Evolutionary conservation across 805 yeast species (phyloP), one percentile per base, ranked within the genome.

Genomic region (Saturnispora serradocipensis): DNA sequence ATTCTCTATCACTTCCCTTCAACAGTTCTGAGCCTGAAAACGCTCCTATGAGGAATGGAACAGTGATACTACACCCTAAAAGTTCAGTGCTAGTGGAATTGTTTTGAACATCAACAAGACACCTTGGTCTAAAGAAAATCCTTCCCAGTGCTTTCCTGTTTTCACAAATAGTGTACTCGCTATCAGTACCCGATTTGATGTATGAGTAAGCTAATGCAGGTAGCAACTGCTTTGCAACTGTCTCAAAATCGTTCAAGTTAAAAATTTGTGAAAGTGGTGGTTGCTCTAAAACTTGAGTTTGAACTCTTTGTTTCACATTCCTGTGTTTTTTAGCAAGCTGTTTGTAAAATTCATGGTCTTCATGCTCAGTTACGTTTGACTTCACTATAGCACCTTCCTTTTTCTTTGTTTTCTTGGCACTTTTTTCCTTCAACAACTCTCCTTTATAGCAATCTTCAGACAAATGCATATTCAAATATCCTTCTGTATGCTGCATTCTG

Each of bases 21-120:
- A 96, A 95, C 56, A 90, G 72, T 58, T 80, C 82, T 39, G 95
- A 91, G 45, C 89, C 76, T 0, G 97, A 97, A 28, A 96, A 87
- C 0, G 97, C 97, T 16, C 93, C 78, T 51, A 85, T 79, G 61
- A 89, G 90, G 63, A 91, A 87, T 11, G 98, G 98, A 4, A 81
- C 85, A 20, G 76, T 72, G 4, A 78, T 70, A 44, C 72, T 69
- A 24, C 75, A 60, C 6, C 96, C 96, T 35, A 90, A 71, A 77
- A 91, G 78, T 11, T 78, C 44, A 4, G 93, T 81, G 3, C 80
- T 65, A 32, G 78, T 60, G 56, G 84, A 86, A 35, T 86, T 78
- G 18, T 75, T 62, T 3, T 72, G 60, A 7, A 90, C 96, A 63
- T 91, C 89, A 11, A 87, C 84, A 50, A 90, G 70, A 27, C 90